Evolutionary conservation across 2,329 filamentous ascomycete species (phyloP), one percentile per base, ranked within the genome.

Genomic region (Fusarium miscanthi): DNA sequence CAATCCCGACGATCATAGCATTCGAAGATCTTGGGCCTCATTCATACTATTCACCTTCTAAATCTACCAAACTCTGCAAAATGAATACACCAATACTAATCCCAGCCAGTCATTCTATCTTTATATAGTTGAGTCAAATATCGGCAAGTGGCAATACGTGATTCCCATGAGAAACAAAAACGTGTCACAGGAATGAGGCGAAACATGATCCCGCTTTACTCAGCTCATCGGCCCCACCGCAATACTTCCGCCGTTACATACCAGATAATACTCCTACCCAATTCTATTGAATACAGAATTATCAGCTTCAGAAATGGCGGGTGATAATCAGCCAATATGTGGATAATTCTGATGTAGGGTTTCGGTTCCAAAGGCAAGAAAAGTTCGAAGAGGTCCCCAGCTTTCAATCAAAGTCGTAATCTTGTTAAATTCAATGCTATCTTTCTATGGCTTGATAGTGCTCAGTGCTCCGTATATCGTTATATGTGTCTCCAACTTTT

Each of bases 161-260:
- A 43, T 45, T 19, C n/a, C 14, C 30, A 25, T 48, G 40, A 48
- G 23, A 48, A 57, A 35, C 14, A 35, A 48, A 35, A 23, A 35
- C 30, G 5, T n/a, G 27, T 12, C 58, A 35, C 17, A 65, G 35
- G 31, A 63, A 65, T 59, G 65, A 69, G 59, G 65, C 65, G 59
- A 69, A 59, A 65, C 25, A 40, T 49, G 35, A 53, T 59, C 45
- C 43, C 38, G 38, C 38, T 68, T 66, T 37, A 43, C 48, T 48
- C 64, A 59, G 60, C 40, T 49, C 48, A 49, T 53, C 65, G 51
- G 59, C 66, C 64, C 66, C 66, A 69, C 66, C 49, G 42, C 40
- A 9, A 21, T 23, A 37, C 11, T 51, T 45, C 40, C 30, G 7
- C 27, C 33, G 31, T n/a, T 25, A 49, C 19, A 25, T 43, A 25